phyloP scores from a whole-genome alignment of 108 stramenopile genomes.

The Mediolabrus comicus region DNA sequence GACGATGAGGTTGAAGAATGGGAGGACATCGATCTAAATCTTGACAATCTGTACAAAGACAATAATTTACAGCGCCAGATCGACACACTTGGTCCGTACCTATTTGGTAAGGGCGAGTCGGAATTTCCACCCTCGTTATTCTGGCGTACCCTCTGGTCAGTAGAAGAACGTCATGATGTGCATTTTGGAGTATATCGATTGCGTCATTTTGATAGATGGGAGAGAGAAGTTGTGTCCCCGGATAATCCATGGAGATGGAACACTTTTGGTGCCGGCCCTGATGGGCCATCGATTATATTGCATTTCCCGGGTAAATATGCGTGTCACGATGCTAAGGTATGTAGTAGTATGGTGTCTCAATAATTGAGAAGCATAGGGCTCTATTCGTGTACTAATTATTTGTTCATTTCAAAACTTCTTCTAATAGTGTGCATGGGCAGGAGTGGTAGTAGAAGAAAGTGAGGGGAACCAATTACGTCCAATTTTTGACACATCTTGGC shows the following conservation, averaged over 20 bases:
- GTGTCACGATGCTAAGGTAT: constrained; percentile 7
- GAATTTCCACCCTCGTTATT: too few relatives aligned
- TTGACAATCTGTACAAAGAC: too few relatives aligned
- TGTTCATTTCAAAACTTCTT: too few relatives aligned
- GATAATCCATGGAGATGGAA: constrained; percentile 14
- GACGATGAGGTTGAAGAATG: not conserved
- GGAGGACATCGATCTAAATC: too few relatives aligned
- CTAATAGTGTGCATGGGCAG: constrained; percentile 11
- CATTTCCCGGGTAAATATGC: constrained; percentile 5
- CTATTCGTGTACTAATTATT: too few relatives aligned
- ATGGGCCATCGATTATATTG: not conserved
- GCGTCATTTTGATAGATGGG: constrained; percentile 6
- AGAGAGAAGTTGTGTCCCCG: not conserved
- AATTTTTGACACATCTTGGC: constrained; percentile 1
- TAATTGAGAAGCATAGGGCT: too few relatives aligned
- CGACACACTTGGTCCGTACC: too few relatives aligned
- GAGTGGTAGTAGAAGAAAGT: constrained; percentile 10
- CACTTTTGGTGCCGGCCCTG: too few relatives aligned
- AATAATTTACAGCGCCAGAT: too few relatives aligned
- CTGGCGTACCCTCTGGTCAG: constrained; percentile 11
- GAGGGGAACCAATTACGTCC: constrained; percentile 2
- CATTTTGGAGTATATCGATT: not conserved
- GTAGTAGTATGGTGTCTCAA: too few relatives aligned
- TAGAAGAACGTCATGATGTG: constrained; percentile 6
- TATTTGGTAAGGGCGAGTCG: too few relatives aligned